Percentiles rank a stretch among this genome's conserved stretches.
Conservation (phyloP, 169 alveolate genomes). For the Cryptosporidium andersoni region DNA sequence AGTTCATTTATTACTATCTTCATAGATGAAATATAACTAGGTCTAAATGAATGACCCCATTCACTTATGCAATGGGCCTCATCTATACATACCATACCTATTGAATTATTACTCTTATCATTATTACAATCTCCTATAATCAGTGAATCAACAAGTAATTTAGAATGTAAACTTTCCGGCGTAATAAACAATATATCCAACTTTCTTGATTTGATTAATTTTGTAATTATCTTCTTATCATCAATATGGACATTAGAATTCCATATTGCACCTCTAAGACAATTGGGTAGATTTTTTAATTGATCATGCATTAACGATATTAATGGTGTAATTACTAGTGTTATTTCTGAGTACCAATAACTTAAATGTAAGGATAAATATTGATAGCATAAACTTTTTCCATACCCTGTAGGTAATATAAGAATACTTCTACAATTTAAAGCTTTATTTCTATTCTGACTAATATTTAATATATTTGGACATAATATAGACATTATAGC, state of each 20-base stretch:
- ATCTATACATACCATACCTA: slow-evolving; percentile 85
- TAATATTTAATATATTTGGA: slow-evolving; percentile 72
- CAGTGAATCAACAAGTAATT: slow-evolving; percentile 67
- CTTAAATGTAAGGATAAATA: slow-evolving; percentile 72
- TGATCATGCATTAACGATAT: slow-evolving; percentile 88
- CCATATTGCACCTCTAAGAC: slow-evolving; percentile 83
- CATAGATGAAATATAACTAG: slow-evolving; percentile 80
- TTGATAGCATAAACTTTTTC: slow-evolving; percentile 78
- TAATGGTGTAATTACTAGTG: slow-evolving; percentile 86
- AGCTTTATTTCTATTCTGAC: slow-evolving; percentile 74
- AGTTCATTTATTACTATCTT: slow-evolving; percentile 77
- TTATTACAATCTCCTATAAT: slow-evolving; percentile 30
- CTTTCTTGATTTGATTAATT: slow-evolving; percentile 77
- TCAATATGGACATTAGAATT: slow-evolving; percentile 81
- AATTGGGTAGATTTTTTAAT: slow-evolving; percentile 80
- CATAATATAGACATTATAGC: slow-evolving; percentile 77
- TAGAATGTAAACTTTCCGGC: slow-evolving; percentile 80
- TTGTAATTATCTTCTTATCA: slow-evolving; percentile 75
- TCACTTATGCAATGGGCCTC: slow-evolving; percentile 91
- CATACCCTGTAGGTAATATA: slow-evolving; percentile 80
- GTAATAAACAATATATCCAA: slow-evolving; percentile 85
- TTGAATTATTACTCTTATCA: slow-evolving; percentile 63
- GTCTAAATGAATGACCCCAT: slow-evolving; percentile 90
- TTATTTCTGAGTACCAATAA: slow-evolving; percentile 67
- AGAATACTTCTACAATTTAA: slow-evolving; percentile 63